Evolutionary conservation across 805 yeast genomes (phyloP).

Genomic region (Yarrowia keelungensis): DNA sequence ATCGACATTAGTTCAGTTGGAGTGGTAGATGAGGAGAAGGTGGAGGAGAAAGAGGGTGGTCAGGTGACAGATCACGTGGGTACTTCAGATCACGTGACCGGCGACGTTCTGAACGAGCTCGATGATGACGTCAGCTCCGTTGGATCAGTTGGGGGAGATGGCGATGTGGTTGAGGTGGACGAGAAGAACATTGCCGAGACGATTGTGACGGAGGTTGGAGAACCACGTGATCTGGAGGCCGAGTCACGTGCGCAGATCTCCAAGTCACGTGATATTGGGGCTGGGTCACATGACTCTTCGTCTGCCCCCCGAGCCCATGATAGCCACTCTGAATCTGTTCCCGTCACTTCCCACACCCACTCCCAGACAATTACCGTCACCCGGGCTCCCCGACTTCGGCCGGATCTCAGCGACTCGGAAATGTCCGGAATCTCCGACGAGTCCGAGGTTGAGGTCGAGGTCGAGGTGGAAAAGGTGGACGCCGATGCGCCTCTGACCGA

Average conservation of each 20-base stretch:
- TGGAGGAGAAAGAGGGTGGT: neutral
- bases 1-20: conserved; percentile 19
- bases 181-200: neutral
- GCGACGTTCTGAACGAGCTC: neutral
- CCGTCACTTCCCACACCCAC: neutral
- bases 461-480: neutral
- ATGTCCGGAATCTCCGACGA: conserved; percentile 32
- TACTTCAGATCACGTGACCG: too few relatives aligned
- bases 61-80: neutral
- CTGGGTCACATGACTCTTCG: neutral
- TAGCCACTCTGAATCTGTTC: neutral
- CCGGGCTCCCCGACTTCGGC: neutral
- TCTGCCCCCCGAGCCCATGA: neutral
- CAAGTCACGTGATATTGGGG: neutral
- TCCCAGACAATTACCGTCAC: conserved; percentile 1
- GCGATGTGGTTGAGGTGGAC: neutral
- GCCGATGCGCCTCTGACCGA: conserved; percentile 16
- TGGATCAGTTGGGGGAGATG: neutral
- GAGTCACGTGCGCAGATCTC: neutral
- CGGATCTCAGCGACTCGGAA: conserved; percentile 18
- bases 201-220: neutral
- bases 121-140: neutral
- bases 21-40: neutral
- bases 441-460: conserved; percentile 10
- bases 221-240: neutral